phyloP scores from a whole-genome alignment of 2,329 filamentous ascomycete genomes.

The Paracoccidioides lutzii region DNA sequence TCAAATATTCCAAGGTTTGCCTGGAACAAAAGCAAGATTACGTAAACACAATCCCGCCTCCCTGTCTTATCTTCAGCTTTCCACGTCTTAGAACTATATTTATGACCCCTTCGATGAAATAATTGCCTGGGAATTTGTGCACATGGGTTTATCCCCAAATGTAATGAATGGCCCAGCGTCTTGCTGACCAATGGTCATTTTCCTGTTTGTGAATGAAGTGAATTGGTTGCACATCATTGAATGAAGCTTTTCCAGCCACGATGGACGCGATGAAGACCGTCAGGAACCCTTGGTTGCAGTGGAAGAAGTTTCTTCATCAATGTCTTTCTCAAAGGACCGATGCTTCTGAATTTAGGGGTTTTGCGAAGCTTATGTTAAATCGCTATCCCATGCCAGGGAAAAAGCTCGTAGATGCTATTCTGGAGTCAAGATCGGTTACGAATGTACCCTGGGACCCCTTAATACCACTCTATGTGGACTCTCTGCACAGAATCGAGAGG shows the following conservation, averaged over 20 bases:
- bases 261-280: background rate
- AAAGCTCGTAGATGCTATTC: conserved; percentile 23
- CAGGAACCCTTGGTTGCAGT: conserved; percentile 3
- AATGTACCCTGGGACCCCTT: conserved; percentile 30
- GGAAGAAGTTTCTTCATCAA: conserved; percentile 8
- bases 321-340: conserved; percentile 8
- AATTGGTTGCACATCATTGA: background rate
- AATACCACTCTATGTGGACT: conserved; percentile 29
- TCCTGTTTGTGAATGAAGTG: background rate
- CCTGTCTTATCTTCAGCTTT: too few relatives aligned
- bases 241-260: background rate
- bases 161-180: too few relatives aligned
- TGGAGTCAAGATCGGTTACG: conserved; percentile 22
- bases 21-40: too few relatives aligned
- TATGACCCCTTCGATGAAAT: too few relatives aligned
- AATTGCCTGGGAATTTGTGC: too few relatives aligned
- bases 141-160: too few relatives aligned
- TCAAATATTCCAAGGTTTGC: too few relatives aligned
- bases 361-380: conserved; percentile 23
- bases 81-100: too few relatives aligned
- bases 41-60: too few relatives aligned
- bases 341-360: conserved; percentile 24
- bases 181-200: background rate
- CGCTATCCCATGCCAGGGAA: conserved; percentile 21
- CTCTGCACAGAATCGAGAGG: conserved; percentile 22